These are phyloP conservation scores for Coemansia sp. DNA, from an alignment of 192 early-diverging fungal genomes.

Conservation along the genomic window DNA sequence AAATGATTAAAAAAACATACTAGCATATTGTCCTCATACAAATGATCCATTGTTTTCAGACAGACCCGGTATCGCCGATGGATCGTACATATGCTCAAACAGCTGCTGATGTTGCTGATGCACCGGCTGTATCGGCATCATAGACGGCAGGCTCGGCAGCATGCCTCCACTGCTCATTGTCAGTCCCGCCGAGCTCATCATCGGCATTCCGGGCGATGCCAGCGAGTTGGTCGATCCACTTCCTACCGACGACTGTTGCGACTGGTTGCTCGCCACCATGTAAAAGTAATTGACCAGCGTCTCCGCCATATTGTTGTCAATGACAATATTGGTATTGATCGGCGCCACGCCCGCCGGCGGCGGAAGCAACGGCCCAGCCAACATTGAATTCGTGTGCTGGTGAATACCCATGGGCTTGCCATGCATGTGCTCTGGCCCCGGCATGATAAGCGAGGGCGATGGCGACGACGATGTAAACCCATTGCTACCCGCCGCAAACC, in stretches of 20 bases:
- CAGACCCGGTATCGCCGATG: slow-evolving; percentile 23
- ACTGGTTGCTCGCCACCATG: slow-evolving; percentile 47
- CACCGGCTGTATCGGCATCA: not conserved
- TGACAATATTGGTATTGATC: slow-evolving; percentile 51
- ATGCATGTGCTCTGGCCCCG: not conserved
- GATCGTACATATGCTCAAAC: slow-evolving; percentile 25
- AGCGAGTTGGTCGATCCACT: slow-evolving; percentile 15
- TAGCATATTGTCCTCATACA: slow-evolving; percentile 17
- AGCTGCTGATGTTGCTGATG: not conserved
- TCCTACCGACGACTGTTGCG: slow-evolving; percentile 4
- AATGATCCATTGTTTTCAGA: slow-evolving; percentile 28
- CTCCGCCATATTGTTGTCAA: slow-evolving; percentile 54
- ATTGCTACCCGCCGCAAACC: not conserved
- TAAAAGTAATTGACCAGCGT: slow-evolving; percentile 55
- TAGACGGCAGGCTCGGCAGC: slow-evolving; percentile 1
- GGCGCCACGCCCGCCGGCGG: slow-evolving; percentile 9
- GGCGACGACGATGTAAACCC: slow-evolving; percentile 1
- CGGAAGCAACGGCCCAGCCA: slow-evolving; percentile 8
- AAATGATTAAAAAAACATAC: not conserved
- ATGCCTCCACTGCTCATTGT: not conserved
- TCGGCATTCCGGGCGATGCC: slow-evolving; percentile 18
- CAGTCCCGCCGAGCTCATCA: not conserved
- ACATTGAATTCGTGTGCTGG: slow-evolving; percentile 2
- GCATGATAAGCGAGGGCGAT: slow-evolving; percentile 13
- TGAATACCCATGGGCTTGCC: not conserved